Percentiles rank a stretch among this genome's conserved stretches.
Conservation (phyloP, 495 filamentous ascomycete genomes). For the Tricharina praecox region DNA sequence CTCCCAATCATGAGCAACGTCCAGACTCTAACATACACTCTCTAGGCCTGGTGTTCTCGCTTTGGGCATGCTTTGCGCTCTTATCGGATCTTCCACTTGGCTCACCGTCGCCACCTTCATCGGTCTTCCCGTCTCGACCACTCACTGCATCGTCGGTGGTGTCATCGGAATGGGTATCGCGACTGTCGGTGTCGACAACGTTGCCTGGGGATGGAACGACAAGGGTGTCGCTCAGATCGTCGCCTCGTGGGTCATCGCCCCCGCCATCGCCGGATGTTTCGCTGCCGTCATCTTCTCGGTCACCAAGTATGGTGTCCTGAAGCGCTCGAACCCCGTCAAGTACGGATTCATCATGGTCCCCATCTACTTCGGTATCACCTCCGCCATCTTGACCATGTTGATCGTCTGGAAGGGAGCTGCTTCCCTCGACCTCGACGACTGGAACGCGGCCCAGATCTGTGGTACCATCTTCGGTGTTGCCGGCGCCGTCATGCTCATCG, state of each 20-base stretch:
- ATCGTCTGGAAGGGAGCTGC: slow-evolving; percentile 41
- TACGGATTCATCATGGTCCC: slow-evolving; percentile 42
- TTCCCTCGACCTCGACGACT: slow-evolving; percentile 32
- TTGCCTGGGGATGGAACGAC: slow-evolving; percentile 40
- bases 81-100: slow-evolving; percentile 42
- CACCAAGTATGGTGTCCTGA: slow-evolving; percentile 46
- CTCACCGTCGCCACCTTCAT: slow-evolving; percentile 40
- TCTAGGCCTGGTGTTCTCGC: background rate
- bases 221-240: slow-evolving; percentile 42
- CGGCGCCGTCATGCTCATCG: slow-evolving; percentile 35
- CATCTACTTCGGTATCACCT: slow-evolving; percentile 45
- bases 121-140: slow-evolving; percentile 46
- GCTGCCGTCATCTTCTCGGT: slow-evolving; percentile 44
- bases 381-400: slow-evolving; percentile 44
- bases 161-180: slow-evolving; percentile 49
- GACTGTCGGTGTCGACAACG: slow-evolving; percentile 33
- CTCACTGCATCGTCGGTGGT: slow-evolving; percentile 46
- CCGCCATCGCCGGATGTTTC: slow-evolving; percentile 40
- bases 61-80: slow-evolving; percentile 41
- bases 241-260: slow-evolving; percentile 46
- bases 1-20: too few relatives aligned
- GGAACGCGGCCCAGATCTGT: slow-evolving; percentile 35
- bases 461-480: slow-evolving; percentile 45
- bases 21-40: too few relatives aligned
- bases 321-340: slow-evolving; percentile 40